Evolutionary conservation across 495 filamentous ascomycete species (phyloP), one percentile per base, ranked within the genome.

Genomic region (Ascobolus immersus): DNA sequence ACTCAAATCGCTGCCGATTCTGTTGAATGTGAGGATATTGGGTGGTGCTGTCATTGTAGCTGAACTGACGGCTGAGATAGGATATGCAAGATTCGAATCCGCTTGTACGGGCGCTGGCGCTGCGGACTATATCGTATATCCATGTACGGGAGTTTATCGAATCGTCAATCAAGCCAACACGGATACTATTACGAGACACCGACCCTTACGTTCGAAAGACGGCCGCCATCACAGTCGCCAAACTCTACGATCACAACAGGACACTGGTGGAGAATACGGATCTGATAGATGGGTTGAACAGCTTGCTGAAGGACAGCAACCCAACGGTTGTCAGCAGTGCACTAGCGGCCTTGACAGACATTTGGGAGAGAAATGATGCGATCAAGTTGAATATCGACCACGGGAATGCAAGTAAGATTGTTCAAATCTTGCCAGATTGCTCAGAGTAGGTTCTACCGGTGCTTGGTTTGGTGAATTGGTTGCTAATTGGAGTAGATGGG

Each of bases 361-460:
- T 99, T 34, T 99, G 86, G 86, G 86, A 93, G 50, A 63, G 84
- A 32, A 93, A 80, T 48, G 86, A 94, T 50, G 75, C 72, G 36
- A 99, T 99, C 53, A 94, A 91, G 42, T 67, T 99, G 31, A 93
- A 89, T 2, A 93, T 99, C 43, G 86, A 99, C 52, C 92, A 94
- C 51, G 68, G 67, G 34, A 94, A 89, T 52, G 86, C 86, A 10
- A 92, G 81, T 28, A 99, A 94, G 57, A 75, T 99, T 57, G 80
- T 94, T 10, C 80, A 89, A 38, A 94, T 99, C 34, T 44, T 99
- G 29, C 70, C 89, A 11, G 89, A 94, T 46, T 94, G 86, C 54
- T 94, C 89, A 12, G 86, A 99, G 78, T 92, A 64, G 34, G 74
- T 60, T n/a, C 0, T 28, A 15, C 17, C 26, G 3, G n/a, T 26